A percentile compares a stretch with the other conserved stretches of the same genome.
phyloP scores from a whole-genome alignment of 441 rosid genomes.

The Brassica balearica region DNA sequence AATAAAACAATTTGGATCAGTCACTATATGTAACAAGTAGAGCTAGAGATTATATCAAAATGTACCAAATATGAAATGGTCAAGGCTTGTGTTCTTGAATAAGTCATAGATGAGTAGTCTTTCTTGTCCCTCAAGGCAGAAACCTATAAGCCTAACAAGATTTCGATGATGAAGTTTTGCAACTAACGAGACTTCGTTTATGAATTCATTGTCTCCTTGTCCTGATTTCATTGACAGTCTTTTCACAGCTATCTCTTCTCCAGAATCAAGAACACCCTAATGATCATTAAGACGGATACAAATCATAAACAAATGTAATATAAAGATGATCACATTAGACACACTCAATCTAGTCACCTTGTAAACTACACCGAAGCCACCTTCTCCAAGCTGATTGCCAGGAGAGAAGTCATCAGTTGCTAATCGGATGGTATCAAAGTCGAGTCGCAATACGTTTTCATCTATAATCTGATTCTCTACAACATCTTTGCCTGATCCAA shows the following conservation, averaged over 20 bases:
- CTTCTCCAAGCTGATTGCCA: conserved; percentile 25
- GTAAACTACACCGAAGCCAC: conserved; percentile 38
- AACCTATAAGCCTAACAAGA: conserved; percentile 56
- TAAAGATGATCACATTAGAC: not conserved
- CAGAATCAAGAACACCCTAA: conserved; percentile 37
- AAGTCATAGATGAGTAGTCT: conserved; percentile 52
- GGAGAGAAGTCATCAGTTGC: conserved; percentile 36
- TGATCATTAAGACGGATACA: not conserved
- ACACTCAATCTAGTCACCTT: conserved; percentile 19
- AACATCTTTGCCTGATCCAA: not conserved
- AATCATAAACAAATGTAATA: not conserved
- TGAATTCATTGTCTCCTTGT: conserved; percentile 57
- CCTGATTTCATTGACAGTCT: conserved; percentile 52
- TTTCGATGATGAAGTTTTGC: conserved; percentile 59
- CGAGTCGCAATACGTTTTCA: conserved; percentile 7
- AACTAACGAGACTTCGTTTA: conserved; percentile 48
- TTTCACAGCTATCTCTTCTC: conserved; percentile 59
- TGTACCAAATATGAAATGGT: conserved; percentile 50
- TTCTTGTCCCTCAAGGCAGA: conserved; percentile 51
- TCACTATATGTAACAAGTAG: not conserved
- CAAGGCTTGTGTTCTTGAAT: conserved; percentile 56
- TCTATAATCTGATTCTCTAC: conserved; percentile 12
- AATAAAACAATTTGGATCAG: not conserved
- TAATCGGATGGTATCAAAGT: conserved; percentile 27
- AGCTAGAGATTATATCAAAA: not conserved